Conservation (phyloP, 441 rosid species). For the Lepidium campestre region DNA sequence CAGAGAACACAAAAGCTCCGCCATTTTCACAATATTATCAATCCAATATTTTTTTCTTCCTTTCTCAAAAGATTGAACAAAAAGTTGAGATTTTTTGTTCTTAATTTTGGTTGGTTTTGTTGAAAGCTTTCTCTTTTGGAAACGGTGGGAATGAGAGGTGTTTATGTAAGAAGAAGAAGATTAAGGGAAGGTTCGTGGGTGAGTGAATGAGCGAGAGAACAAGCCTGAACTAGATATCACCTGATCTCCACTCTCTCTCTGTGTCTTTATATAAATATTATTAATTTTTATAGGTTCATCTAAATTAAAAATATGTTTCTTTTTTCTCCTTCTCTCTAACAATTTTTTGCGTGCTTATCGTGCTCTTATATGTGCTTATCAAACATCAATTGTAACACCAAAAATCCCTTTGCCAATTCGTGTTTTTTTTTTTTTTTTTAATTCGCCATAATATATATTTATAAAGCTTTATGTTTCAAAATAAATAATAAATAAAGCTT, state of each 20-base stretch:
- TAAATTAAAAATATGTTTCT: background rate
- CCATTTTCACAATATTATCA: constrained; percentile 27
- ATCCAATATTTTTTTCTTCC: background rate
- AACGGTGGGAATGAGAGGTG: constrained; percentile 7
- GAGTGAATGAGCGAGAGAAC: constrained; percentile 21
- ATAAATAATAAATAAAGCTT: too few species aligned
- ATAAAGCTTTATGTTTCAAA: too few species aligned
- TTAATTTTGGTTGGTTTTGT: background rate
- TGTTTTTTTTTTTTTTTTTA: too few species aligned
- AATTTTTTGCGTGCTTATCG: constrained; percentile 24
- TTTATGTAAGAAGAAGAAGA: constrained; percentile 10
- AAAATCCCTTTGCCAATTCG: too few species aligned
- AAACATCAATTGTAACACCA: too few species aligned
- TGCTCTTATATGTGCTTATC: constrained; percentile 29
- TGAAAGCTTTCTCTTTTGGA: background rate
- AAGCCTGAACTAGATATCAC: constrained; percentile 43
- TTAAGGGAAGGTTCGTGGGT: constrained; percentile 23
- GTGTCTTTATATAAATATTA: background rate
- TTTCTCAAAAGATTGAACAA: background rate
- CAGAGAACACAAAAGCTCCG: constrained; percentile 28
- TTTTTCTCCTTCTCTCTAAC: background rate
- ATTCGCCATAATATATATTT: too few species aligned
- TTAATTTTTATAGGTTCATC: background rate
- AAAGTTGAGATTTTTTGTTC: background rate
- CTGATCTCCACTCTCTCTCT: constrained; percentile 17